Evolutionary conservation across 2,329 filamentous ascomycete genomes (phyloP).

Genomic region (Phyllosticta capitalensis): DNA sequence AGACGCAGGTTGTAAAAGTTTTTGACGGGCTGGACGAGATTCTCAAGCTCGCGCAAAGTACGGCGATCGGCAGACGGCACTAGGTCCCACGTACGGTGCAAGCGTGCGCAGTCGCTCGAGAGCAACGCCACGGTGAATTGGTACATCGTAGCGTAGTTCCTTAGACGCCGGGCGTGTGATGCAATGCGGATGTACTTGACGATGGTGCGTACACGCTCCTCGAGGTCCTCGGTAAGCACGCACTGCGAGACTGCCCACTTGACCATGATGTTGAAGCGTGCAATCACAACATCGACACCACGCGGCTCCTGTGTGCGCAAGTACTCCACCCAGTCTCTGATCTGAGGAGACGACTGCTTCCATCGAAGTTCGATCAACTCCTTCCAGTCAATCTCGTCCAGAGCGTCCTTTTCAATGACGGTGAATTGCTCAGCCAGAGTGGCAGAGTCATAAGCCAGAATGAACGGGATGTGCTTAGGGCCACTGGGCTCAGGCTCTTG

Average conservation of each 20-base stretch:
- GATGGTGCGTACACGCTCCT: constrained; percentile 66
- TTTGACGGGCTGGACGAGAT: constrained; percentile 62
- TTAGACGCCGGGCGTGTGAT: constrained; percentile 61
- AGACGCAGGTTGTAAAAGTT: constrained; percentile 69
- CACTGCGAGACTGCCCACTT: constrained; percentile 79
- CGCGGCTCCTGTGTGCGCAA: constrained; percentile 61
- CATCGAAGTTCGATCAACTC: constrained; percentile 76
- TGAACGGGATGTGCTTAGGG: constrained; percentile 61
- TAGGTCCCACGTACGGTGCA: constrained; percentile 61
- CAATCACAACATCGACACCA: constrained; percentile 75
- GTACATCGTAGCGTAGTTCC: constrained; percentile 77
- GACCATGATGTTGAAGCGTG: constrained; percentile 79
- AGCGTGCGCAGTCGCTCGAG: constrained; percentile 59
- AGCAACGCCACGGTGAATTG: constrained; percentile 71
- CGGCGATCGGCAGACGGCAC: constrained; percentile 56
- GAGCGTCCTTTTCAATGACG: constrained; percentile 73
- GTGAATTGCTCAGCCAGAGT: constrained; percentile 75
- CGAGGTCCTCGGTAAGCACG: constrained; percentile 60
- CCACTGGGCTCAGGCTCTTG: neutral
- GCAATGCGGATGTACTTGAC: constrained; percentile 79
- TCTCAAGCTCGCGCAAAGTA: constrained; percentile 60
- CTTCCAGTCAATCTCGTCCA: constrained; percentile 83
- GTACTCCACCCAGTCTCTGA: constrained; percentile 74
- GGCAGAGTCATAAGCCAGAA: constrained; percentile 71
- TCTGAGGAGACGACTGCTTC: constrained; percentile 59